Evolutionary conservation across 768 basidiomycete genomes (phyloP).

Genomic region (Trametes cubensis): DNA sequence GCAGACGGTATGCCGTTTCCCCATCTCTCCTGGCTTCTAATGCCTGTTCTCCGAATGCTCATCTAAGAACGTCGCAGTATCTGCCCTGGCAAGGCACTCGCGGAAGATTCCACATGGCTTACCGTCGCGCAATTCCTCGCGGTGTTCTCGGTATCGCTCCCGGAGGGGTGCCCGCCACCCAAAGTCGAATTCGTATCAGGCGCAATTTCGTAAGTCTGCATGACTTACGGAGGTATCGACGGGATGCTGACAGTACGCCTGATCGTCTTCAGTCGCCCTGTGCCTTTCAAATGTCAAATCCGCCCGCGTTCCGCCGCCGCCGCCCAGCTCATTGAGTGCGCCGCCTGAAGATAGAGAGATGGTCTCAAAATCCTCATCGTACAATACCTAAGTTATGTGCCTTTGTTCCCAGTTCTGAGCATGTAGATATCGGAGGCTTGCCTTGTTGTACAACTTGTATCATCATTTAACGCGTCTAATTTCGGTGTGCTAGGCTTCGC

Average conservation of each 20-base stretch:
- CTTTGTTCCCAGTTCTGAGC: too few relatives aligned
- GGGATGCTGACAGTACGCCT: neutral
- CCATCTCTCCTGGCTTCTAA: neutral
- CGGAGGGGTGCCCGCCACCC: slow-evolving; percentile 4
- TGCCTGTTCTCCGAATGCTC: neutral
- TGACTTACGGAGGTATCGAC: too few relatives aligned
- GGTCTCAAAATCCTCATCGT: too few relatives aligned
- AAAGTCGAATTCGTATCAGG: slow-evolving; percentile 22
- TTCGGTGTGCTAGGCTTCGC: too few relatives aligned
- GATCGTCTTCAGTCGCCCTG: slow-evolving; percentile 15
- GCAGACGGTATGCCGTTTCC: slow-evolving; percentile 9
- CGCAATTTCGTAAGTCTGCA: slow-evolving; percentile 10
- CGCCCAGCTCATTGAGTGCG: slow-evolving; percentile 11
- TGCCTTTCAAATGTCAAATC: slow-evolving; percentile 25
- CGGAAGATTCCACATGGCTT: slow-evolving; percentile 30
- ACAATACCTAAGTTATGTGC: too few relatives aligned
- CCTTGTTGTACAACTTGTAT: too few relatives aligned
- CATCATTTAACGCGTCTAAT: too few relatives aligned
- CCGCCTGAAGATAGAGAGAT: too few relatives aligned
- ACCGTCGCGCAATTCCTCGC: slow-evolving; percentile 27
- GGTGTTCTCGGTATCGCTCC: slow-evolving; percentile 25
- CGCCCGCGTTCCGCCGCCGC: slow-evolving; percentile 22
- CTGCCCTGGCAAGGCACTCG: slow-evolving; percentile 31
- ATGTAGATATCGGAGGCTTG: too few relatives aligned
- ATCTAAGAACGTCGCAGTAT: slow-evolving; percentile 4